phyloP scores from a whole-genome alignment of 2,329 filamentous ascomycete species.

The Pseudomassariella vexata region DNA sequence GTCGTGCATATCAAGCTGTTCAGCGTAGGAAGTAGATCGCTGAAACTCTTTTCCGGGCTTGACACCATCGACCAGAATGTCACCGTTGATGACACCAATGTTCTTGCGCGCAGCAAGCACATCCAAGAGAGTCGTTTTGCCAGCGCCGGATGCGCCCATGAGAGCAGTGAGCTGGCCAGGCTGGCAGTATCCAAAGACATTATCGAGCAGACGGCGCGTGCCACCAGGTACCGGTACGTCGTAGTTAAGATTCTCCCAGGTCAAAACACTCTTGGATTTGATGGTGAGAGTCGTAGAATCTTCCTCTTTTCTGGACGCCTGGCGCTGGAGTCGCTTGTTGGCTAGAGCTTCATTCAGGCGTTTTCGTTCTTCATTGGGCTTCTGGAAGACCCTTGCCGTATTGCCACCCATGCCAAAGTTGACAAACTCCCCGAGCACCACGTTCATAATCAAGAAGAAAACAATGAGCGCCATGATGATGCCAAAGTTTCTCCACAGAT shows the following conservation, averaged over 20 bases:
- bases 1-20: slow-evolving; percentile 59
- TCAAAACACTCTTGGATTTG: slow-evolving; percentile 62
- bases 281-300: slow-evolving; percentile 47
- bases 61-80: slow-evolving; percentile 50
- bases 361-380: slow-evolving; percentile 62
- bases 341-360: slow-evolving; percentile 58
- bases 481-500: slow-evolving; percentile 80
- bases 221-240: slow-evolving; percentile 57
- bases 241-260: slow-evolving; percentile 83
- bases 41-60: slow-evolving; percentile 56
- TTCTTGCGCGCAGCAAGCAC: slow-evolving; percentile 61
- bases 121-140: slow-evolving; percentile 80
- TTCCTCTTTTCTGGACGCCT: slow-evolving; percentile 38
- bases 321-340: slow-evolving; percentile 52
- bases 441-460: slow-evolving; percentile 70
- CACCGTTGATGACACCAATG: slow-evolving; percentile 52
- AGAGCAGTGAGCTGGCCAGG: slow-evolving; percentile 73
- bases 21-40: slow-evolving; percentile 55
- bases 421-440: slow-evolving; percentile 72
- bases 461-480: slow-evolving; percentile 73
- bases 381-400: slow-evolving; percentile 69
- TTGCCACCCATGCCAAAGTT: slow-evolving; percentile 78
- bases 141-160: slow-evolving; percentile 80
- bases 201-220: slow-evolving; percentile 48
- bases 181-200: slow-evolving; percentile 63